A percentile compares a stretch with the other conserved stretches of the same genome.
Conservation (phyloP, 1,284 basidiomycete genomes). For the Ganoderma multipileum region DNA sequence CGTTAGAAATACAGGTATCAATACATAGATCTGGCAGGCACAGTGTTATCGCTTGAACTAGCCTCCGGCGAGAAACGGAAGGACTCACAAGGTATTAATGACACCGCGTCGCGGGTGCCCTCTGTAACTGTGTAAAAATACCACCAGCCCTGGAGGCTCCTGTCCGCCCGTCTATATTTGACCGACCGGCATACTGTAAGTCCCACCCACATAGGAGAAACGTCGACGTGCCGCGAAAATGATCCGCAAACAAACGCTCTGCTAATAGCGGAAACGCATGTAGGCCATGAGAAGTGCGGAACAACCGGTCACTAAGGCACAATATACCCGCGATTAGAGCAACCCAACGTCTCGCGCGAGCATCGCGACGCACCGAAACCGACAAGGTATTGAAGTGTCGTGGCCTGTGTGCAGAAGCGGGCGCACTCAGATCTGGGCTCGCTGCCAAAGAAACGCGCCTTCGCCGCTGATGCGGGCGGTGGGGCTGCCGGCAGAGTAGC, state of each 20-base stretch:
- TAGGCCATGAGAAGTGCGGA: slow-evolving; percentile 90
- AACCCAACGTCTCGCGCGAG: background rate
- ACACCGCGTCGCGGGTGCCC: slow-evolving; percentile 8
- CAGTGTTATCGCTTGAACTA: background rate
- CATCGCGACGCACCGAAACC: slow-evolving; percentile 70
- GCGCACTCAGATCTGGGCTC: background rate
- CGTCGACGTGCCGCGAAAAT: background rate
- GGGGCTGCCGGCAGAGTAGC: background rate
- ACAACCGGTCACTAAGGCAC: slow-evolving; percentile 77
- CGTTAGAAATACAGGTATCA: slow-evolving; percentile 25
- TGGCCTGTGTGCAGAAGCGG: slow-evolving; percentile 56
- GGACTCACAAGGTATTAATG: slow-evolving; percentile 28
- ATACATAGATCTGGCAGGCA: slow-evolving; percentile 25
- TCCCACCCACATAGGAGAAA: background rate
- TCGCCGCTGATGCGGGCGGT: background rate
- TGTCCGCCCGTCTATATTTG: slow-evolving; percentile 13
- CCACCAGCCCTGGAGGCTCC: slow-evolving; percentile 10
- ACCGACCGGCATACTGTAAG: background rate
- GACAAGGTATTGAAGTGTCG: slow-evolving; percentile 83
- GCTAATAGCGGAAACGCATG: slow-evolving; percentile 66
- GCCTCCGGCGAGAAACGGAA: slow-evolving; percentile 1
- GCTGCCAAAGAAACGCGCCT: slow-evolving; percentile 1
- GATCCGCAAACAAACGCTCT: background rate
- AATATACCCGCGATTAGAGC: background rate
- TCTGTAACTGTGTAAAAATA: slow-evolving; percentile 11